Base-by-base conservation (phyloP, 257 asterid genomes). In the Cruciata laevipes region DNA sequence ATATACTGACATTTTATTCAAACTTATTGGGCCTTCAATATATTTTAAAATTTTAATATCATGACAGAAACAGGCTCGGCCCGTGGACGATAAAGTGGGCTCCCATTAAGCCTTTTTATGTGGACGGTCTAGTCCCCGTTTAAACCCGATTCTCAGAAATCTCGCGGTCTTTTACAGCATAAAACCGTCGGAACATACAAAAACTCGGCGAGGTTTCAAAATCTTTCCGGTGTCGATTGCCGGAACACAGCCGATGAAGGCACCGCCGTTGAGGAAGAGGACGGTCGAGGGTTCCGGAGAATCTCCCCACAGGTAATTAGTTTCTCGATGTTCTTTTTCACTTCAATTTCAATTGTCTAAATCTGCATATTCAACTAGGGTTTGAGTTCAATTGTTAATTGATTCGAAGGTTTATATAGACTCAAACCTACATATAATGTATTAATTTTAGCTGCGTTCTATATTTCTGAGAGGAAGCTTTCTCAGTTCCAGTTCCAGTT, bases 221-320 rank as follows among this genome's bases (percentile, higher is more conserved):
- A 2, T 42, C 5, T 42, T 42, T 14, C 51, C 51, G 21, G 21
- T 14, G 55, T 53, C 27, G 4, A 56, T 24, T 56, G 17, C 7
- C 55, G 55, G 52, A 33, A 6, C 47, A 23, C 16, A 7, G 53
- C 33, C 47, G 38, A 76, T 72, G 74, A 60, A 65, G 61, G 52
- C 65, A 16, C 63, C 23, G 6, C 74, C 63, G 16, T 71, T 81
- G 25, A 87, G 83, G 84, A 81, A 79, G 82, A 74, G 75, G 83
- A 87, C 79, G 71, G 65, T 75, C 35, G 82, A 80, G 3, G 69
- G 69, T 40, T 40, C 59, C 37, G 74, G 73, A 25, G 37, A 72
- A 16, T 33, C 51, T 35, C 59, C 77, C 44, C 65, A 31, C 70
- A 68, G 87, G 90, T 83, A 78, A 75, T 78, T 63, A 38, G 38